A percentile compares a stretch with the other conserved stretches of the same genome.
phyloP scores from a whole-genome alignment of 2,329 filamentous ascomycete species.

The Ampelomyces quisqualis region DNA sequence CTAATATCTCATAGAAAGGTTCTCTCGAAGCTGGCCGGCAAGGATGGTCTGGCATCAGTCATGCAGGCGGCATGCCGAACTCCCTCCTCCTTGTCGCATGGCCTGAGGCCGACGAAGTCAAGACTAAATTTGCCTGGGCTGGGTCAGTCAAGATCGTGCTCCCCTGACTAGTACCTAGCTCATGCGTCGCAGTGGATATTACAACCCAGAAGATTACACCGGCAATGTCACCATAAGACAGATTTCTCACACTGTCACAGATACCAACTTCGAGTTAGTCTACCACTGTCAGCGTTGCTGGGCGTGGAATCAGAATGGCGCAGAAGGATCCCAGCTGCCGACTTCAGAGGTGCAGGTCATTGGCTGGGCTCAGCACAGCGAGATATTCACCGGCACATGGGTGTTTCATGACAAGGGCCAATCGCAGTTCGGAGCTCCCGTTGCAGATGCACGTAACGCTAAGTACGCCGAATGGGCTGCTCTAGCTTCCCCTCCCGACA shows the following conservation, averaged over 20 bases:
- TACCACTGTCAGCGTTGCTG: conserved; percentile 61
- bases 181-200: conserved; percentile 53
- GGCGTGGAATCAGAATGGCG: conserved; percentile 48
- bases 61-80: conserved; percentile 40
- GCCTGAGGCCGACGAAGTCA: conserved; percentile 27
- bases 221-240: conserved; percentile 64
- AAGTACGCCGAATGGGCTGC: conserved; percentile 47
- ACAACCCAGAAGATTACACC: conserved; percentile 58
- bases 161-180: conserved; percentile 7
- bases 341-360: conserved; percentile 46
- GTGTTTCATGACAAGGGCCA: conserved; percentile 57
- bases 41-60: conserved; percentile 43
- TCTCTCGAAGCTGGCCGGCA: conserved; percentile 28
- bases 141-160: conserved; percentile 18
- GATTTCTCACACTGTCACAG: conserved; percentile 59
- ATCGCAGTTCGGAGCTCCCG: conserved; percentile 54
- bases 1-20: conserved; percentile 30
- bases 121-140: conserved; percentile 37
- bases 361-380: conserved; percentile 57
- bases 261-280: conserved; percentile 61
- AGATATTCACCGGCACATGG: conserved; percentile 45
- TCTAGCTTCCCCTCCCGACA: conserved; percentile 32
- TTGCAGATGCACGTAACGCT: conserved; percentile 49
- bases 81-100: conserved; percentile 39
- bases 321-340: conserved; percentile 43